phyloP scores from a whole-genome alignment of 169 alveolate species.

The Perkinsus chesapeaki region DNA sequence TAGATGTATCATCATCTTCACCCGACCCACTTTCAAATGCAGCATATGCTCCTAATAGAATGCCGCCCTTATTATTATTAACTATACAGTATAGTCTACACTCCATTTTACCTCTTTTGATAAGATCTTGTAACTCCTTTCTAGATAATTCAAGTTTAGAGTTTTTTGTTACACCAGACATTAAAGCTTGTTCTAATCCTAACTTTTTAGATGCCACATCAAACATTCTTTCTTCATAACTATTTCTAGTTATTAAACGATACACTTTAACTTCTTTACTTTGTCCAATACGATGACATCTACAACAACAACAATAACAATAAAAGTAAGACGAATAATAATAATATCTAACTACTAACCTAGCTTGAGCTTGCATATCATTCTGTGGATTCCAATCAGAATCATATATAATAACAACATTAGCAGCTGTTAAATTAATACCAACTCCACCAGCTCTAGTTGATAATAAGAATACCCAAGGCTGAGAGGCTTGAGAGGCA shows the following conservation, averaged over 20 bases:
- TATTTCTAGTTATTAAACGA: background rate
- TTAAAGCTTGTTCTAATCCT: background rate
- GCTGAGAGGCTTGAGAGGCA: slow-evolving; percentile 25
- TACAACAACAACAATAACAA: slow-evolving; percentile 90
- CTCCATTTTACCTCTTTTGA: background rate
- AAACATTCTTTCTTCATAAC: slow-evolving; percentile 53
- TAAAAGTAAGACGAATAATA: background rate
- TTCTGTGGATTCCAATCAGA: slow-evolving; percentile 97
- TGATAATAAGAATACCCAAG: slow-evolving; percentile 79
- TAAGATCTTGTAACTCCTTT: background rate
- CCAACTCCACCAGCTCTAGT: slow-evolving; percentile 99
- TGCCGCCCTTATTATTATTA: background rate
- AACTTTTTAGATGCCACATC: slow-evolving; percentile 13
- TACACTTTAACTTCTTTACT: slow-evolving; percentile 57
- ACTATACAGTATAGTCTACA: background rate
- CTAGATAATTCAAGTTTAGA: background rate
- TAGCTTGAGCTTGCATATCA: slow-evolving; percentile 93
- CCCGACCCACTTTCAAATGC: too few relatives aligned
- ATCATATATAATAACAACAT: slow-evolving; percentile 94
- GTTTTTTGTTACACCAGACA: background rate
- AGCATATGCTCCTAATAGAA: background rate
- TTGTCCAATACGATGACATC: slow-evolving; percentile 97
- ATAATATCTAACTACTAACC: slow-evolving; percentile 73
- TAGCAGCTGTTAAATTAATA: slow-evolving; percentile 90
- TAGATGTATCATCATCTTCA: background rate